Evolutionary conservation across 345 rosid genomes (phyloP), one percentile per base, ranked within the genome.

Genomic region (Syzygium aqueum): DNA sequence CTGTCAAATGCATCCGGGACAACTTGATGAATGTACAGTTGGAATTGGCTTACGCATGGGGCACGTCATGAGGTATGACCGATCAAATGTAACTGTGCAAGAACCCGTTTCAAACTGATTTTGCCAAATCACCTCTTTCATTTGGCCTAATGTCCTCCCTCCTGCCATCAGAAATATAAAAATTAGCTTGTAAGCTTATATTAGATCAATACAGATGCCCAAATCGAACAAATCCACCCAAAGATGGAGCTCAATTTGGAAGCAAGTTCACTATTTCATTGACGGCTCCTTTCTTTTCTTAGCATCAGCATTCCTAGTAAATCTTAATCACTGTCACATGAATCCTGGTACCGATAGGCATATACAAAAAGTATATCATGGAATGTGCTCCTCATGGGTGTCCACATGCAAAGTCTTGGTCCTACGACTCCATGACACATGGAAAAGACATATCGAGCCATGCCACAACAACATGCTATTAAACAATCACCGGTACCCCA

Each of bases 21-120:
- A 90, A 89, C 93, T 88, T 86, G n/a, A 85, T 53, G 84, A 88
- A 89, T 87, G 86, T 88, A 88, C 91, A 88, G 50, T 30, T 6
- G 15, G 11, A 59, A 59, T 59, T 59, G 30, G 30, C 28, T 22
- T 22, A 23, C 4, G 5, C 27, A 56, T 56, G 27, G 11, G 12
- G 23, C 9, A 56, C 8, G 27, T 22, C 61, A 22, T 22, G 61
- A 56, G 61, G 61, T 22, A 84, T 87, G 86, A 50, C 84, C 54
- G 86, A 63, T 82, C 51, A 88, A 85, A 82, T 61, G 25, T 37
- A 54, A 22, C 59, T 77, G 86, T 88, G 84, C 85, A 8, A 23
- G 85, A 33, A 49, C 28, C 23, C 50, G 8, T 84, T 30, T 89
- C 90, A 91, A 59, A 83, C 43, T 49, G 89, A 87, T 84, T 77